Evolutionary conservation across 306 rosid genomes (phyloP).

Genomic region (Purshia tridentata): DNA sequence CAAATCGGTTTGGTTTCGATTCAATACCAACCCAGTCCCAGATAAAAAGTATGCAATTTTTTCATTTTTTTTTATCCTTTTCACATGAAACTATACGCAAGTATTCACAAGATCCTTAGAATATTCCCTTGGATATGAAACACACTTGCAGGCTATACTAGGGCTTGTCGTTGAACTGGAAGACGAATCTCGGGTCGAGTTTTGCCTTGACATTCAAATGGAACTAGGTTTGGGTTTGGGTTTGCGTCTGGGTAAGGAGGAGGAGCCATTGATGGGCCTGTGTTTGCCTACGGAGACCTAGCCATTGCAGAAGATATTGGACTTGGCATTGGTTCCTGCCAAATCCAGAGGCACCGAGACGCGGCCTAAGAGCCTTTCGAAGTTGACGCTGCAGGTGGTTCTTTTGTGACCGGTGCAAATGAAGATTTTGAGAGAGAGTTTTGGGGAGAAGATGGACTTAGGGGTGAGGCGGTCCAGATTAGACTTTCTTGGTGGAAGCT

Average conservation of each 20-base stretch:
- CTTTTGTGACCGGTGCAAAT: conserved; percentile 42
- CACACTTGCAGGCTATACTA: conserved; percentile 89
- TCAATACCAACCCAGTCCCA: too few relatives aligned
- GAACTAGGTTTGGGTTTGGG: conserved; percentile 42
- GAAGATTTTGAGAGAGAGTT: conserved; percentile 37
- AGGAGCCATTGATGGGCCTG: conserved; percentile 14
- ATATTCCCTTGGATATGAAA: conserved; percentile 62
- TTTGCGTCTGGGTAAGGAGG: too few relatives aligned
- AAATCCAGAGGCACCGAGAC: conserved; percentile 54
- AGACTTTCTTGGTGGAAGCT: conserved; percentile 59
- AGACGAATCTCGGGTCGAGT: conserved; percentile 80
- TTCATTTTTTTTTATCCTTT: too few relatives aligned
- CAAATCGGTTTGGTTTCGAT: too few relatives aligned
- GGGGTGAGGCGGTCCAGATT: conserved; percentile 52
- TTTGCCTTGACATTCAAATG: conserved; percentile 52
- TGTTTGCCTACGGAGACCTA: conserved; percentile 49
- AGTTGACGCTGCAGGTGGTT: conserved; percentile 36
- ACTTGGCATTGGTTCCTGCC: conserved; percentile 30
- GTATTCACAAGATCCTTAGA: too few relatives aligned
- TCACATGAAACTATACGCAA: too few relatives aligned
- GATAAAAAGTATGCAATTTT: too few relatives aligned
- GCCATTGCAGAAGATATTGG: conserved; percentile 60
- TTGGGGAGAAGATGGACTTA: conserved; percentile 45
- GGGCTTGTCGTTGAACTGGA: conserved; percentile 76
- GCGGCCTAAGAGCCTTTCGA: conserved; percentile 48